A percentile compares a stretch with the other conserved stretches of the same genome.
phyloP scores from a whole-genome alignment of 306 rosid species.

The Vigna radiata region DNA sequence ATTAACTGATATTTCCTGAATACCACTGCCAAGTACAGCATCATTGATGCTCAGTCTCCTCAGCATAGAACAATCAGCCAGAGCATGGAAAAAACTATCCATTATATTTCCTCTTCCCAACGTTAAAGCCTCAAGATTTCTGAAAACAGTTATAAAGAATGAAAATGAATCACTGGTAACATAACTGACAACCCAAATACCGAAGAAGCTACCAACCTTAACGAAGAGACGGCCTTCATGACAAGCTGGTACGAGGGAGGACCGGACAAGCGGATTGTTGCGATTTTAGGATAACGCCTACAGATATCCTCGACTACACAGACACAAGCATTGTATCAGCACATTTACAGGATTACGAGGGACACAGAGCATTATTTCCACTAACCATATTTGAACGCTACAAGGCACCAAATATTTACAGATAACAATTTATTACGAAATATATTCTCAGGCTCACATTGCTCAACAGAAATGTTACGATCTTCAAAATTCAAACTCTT shows the following conservation, averaged over 20 bases:
- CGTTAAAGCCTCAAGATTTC: conserved; percentile 79
- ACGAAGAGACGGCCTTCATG: conserved; percentile 67
- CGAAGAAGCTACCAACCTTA: conserved; percentile 56
- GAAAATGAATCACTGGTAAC: conserved; percentile 35
- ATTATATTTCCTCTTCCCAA: conserved; percentile 68
- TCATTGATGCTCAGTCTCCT: conserved; percentile 74
- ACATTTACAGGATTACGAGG: background rate
- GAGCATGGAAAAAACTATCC: conserved; percentile 70
- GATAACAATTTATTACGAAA: conserved; percentile 9
- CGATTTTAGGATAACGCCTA: conserved; percentile 81
- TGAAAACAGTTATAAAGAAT: conserved; percentile 43
- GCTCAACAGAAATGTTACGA: conserved; percentile 70
- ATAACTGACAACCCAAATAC: background rate
- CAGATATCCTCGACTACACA: conserved; percentile 79
- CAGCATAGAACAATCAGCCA: conserved; percentile 66
- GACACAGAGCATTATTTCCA: background rate
- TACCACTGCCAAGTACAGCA: conserved; percentile 73
- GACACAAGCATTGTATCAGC: conserved; percentile 39
- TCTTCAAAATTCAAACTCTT: conserved; percentile 79
- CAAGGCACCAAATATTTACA: background rate
- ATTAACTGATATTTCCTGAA: conserved; percentile 76
- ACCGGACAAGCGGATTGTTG: conserved; percentile 68
- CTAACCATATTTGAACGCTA: conserved; percentile 2
- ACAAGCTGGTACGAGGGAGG: conserved; percentile 60
- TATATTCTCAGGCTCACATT: conserved; percentile 62